Base-by-base conservation (phyloP, 495 filamentous ascomycete genomes). In the Annulohypoxylon bovei region DNA sequence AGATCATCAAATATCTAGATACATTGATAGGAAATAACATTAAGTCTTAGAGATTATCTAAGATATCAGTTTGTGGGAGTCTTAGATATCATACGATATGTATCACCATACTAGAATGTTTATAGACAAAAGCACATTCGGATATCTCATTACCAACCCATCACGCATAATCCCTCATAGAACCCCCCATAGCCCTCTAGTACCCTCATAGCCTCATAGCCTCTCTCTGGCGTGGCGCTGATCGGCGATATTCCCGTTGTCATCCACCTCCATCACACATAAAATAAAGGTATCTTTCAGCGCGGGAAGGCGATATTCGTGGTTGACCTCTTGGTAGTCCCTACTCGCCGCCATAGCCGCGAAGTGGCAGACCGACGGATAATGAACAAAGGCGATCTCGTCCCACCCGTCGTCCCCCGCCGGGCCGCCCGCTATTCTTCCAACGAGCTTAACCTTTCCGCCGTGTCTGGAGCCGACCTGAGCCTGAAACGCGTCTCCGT, bases 321-420 rank as follows among this genome's bases (percentile, higher is more conserved):
- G 79, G 80, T 91, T 91, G 8, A 86, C 86, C 16, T 80, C 82
- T 79, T 91, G 89, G 77, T 91, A 91, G 75, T 90, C 88, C 62
- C 83, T 81, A 30, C 83, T 83, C 8, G 77, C 85, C n/a, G 87
- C 71, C 88, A 90, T 91, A 73, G 88, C 86, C 61, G 83, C 85
- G 71, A 91, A 91, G 76, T 91, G 88, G 44, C 69, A 58, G 37
- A 90, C 82, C 46, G 82, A 87, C 7, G 89, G 88, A 77, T 91
- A 91, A 80, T 91, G 88, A 71, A 89, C 89, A 49, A 90, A 77
- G 5, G 88, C 88, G 82, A 82, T 88, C 84, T 78, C 76, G 1
- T 78, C 74, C 75, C 76, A 76, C 25, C 64, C 35, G 63, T 79
- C 56, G 70, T 39, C 47, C 12, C 79, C 77, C 32, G 80, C 77